Percentiles rank a stretch among this genome's conserved stretches.
Conservation (phyloP, 768 basidiomycete genomes). For the Piloderma croceum region DNA sequence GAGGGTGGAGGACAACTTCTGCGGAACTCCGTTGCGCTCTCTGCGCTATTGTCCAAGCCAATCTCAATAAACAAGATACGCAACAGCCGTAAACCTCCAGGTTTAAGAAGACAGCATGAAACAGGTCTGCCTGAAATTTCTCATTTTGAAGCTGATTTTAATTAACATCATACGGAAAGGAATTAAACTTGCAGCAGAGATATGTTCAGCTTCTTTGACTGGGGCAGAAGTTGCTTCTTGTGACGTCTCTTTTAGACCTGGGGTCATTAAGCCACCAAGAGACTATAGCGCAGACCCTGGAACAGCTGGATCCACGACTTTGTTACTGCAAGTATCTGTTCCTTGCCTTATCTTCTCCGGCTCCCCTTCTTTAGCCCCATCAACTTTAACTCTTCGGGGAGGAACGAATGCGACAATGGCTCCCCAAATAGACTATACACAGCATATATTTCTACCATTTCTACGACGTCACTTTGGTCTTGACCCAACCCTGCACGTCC, state of each 20-base stretch:
- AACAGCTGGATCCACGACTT: constrained; percentile 68
- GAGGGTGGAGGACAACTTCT: constrained; percentile 71
- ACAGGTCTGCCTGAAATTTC: constrained; percentile 40
- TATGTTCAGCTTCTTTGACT: constrained; percentile 49
- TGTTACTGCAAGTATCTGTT: constrained; percentile 66
- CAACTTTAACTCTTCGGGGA: constrained; percentile 53
- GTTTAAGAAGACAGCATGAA: constrained; percentile 68
- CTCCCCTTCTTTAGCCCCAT: constrained; percentile 23
- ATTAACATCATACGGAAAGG: constrained; percentile 33
- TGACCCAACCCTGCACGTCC: constrained; percentile 39
- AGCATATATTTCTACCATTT: constrained; percentile 65
- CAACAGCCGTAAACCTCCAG: constrained; percentile 50
- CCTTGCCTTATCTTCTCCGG: constrained; percentile 60
- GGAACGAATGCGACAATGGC: constrained; percentile 70
- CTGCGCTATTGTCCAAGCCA: constrained; percentile 58
- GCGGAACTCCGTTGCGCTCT: constrained; percentile 60
- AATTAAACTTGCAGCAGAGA: constrained; percentile 56
- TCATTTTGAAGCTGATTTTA: background rate
- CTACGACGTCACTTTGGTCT: constrained; percentile 49
- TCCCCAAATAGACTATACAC: constrained; percentile 72
- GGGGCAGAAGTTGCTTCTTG: constrained; percentile 53
- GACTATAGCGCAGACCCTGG: constrained; percentile 40
- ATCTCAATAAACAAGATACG: constrained; percentile 60
- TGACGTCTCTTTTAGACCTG: constrained; percentile 52
- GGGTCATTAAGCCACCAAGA: constrained; percentile 36